phyloP scores from a whole-genome alignment of 306 rosid species.

The Quercus alba region DNA sequence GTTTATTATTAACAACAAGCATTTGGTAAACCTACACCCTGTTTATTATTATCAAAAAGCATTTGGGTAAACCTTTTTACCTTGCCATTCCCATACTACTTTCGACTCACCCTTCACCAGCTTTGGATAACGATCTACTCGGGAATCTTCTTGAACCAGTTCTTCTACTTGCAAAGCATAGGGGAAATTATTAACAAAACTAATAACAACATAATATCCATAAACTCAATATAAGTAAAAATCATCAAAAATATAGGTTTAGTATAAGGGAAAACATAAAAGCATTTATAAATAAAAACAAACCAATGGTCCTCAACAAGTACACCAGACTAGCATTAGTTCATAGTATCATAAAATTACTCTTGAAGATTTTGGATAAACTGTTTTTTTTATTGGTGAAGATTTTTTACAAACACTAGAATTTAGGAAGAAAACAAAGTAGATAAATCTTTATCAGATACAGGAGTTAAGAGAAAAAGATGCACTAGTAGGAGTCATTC shows the following conservation, averaged over 20 bases:
- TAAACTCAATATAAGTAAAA: neutral
- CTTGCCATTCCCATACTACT: constrained; percentile 97
- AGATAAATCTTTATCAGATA: neutral
- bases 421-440: neutral
- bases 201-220: neutral
- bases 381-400: neutral
- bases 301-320: constrained; percentile 7
- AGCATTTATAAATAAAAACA: neutral
- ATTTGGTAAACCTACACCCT: too few relatives aligned
- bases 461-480: neutral
- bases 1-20: neutral
- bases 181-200: constrained; percentile 8
- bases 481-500: neutral
- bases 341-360: neutral
- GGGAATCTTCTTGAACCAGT: constrained; percentile 87
- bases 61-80: constrained; percentile 14
- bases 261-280: neutral
- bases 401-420: neutral
- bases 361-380: neutral
- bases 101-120: constrained; percentile 89
- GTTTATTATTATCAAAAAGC: neutral
- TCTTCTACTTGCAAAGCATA: constrained; percentile 66
- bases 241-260: constrained; percentile 2
- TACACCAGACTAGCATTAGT: neutral
- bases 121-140: constrained; percentile 81